A percentile compares a stretch with the other conserved stretches of the same genome.
These are phyloP conservation scores for Xylaria grammica DNA, from an alignment of 495 filamentous ascomycete species.

Conservation along the genomic window DNA sequence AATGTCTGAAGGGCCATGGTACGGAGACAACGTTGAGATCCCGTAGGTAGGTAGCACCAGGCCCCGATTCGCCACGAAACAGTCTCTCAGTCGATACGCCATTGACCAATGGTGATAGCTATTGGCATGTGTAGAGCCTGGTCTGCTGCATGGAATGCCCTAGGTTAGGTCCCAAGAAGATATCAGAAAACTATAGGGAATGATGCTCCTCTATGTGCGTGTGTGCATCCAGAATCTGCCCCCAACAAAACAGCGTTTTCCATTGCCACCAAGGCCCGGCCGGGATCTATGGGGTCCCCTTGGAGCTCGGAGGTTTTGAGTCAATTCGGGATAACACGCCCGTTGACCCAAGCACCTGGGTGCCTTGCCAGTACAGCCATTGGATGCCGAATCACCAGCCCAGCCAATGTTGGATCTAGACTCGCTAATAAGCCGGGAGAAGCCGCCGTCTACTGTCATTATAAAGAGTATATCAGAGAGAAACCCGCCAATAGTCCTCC, in stretches of 20 bases:
- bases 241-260: not conserved
- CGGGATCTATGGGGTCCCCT: not conserved
- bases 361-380: not conserved
- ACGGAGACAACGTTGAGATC: not conserved
- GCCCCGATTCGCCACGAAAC: not conserved
- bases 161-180: not conserved
- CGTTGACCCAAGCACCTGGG: not conserved
- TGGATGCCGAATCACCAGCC: not conserved
- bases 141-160: not conserved
- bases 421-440: not conserved
- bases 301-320: not conserved
- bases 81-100: not conserved
- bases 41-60: not conserved
- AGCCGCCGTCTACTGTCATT: not conserved
- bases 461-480: not conserved
- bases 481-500: not conserved
- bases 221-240: not conserved
- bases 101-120: not conserved
- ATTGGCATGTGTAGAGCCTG: too few relatives aligned
- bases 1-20: not conserved
- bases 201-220: not conserved
- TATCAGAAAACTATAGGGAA: not conserved
- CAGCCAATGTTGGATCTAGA: not conserved
- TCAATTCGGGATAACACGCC: not conserved
- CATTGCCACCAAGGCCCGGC: not conserved